Evolutionary conservation across 2,329 filamentous ascomycete genomes (phyloP).

Genomic region (Pseudogymnoascus sp.): DNA sequence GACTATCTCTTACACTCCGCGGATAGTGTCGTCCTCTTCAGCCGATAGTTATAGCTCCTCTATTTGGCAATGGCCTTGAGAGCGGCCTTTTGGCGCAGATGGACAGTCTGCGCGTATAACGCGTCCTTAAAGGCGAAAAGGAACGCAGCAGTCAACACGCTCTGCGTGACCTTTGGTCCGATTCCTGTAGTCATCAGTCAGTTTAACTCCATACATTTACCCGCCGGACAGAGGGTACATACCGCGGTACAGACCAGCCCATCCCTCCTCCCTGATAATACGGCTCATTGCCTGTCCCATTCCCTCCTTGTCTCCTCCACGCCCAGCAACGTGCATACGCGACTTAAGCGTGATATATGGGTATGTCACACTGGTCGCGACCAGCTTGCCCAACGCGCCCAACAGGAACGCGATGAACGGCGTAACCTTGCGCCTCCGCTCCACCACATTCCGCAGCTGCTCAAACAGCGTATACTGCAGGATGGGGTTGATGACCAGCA

Average conservation of each 20-base stretch:
- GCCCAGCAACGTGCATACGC: constrained; percentile 84
- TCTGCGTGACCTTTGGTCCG: constrained; percentile 92
- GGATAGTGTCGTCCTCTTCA: no score
- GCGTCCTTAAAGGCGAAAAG: constrained; percentile 98
- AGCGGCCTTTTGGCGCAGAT: constrained; percentile 40
- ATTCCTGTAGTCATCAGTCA: constrained; percentile 54
- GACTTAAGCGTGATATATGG: constrained; percentile 99
- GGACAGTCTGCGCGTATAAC: constrained; percentile 74
- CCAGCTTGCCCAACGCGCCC: constrained; percentile 86
- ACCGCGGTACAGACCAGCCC: constrained; percentile 87
- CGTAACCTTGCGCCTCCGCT: constrained; percentile 61
- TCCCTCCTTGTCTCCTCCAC: constrained; percentile 67
- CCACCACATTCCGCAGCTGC: constrained; percentile 87
- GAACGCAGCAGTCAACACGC: constrained; percentile 90
- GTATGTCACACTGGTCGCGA: constrained; percentile 90
- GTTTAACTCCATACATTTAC: background rate
- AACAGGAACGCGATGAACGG: constrained; percentile 83
- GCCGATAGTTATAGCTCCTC: background rate
- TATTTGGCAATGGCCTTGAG: constrained; percentile 17
- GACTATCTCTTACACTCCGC: background rate
- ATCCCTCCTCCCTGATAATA: constrained; percentile 85
- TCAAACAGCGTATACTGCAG: constrained; percentile 98
- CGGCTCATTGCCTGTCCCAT: constrained; percentile 69
- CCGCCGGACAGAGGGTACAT: constrained; percentile 25
- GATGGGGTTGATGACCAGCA: constrained; percentile 96